phyloP scores from a whole-genome alignment of 1,284 basidiomycete species.

The Cutaneotrichosporon mucoides region DNA sequence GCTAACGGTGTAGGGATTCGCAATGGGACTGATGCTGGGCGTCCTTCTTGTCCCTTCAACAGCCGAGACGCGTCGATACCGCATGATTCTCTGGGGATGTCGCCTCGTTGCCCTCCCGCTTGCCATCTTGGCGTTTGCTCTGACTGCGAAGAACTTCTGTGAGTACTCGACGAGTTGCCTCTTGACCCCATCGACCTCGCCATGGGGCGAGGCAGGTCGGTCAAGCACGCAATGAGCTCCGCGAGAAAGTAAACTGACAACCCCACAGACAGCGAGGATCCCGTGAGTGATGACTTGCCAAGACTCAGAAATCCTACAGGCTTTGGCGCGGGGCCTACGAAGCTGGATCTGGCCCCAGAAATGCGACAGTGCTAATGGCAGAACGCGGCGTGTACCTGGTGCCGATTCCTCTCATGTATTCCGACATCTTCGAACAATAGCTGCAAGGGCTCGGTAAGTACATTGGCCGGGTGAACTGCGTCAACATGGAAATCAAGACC shows the following conservation, averaged over 20 bases:
- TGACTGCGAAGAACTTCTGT: constrained; percentile 81
- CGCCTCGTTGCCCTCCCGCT: constrained; percentile 70
- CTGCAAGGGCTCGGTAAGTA: constrained; percentile 60
- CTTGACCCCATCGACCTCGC: no score
- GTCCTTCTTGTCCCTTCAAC: constrained; percentile 85
- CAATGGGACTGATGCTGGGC: constrained; percentile 71
- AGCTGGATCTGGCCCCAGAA: no score
- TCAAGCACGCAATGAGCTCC: no score
- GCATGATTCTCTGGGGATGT: constrained; percentile 67
- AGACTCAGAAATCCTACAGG: no score
- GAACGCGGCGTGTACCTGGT: constrained; percentile 73
- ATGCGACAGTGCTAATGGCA: constrained; percentile 2
- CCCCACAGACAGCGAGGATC: constrained; percentile 33
- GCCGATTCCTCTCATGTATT: constrained; percentile 82
- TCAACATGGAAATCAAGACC: no score
- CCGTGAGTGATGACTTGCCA: constrained; percentile 20
- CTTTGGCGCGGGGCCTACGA: no score
- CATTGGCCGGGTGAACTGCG: background rate
- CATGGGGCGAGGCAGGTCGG: no score
- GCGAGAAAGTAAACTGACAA: background rate
- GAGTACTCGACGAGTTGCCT: constrained; percentile 10
- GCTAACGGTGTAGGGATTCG: constrained; percentile 30
- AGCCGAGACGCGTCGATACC: constrained; percentile 67
- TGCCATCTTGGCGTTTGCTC: constrained; percentile 72
- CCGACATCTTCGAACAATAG: constrained; percentile 71